Percentiles rank a stretch among this genome's conserved stretches.
These are phyloP conservation scores for Austroboletus niveus DNA, from an alignment of 1,284 basidiomycete genomes.

Conservation along the genomic window DNA sequence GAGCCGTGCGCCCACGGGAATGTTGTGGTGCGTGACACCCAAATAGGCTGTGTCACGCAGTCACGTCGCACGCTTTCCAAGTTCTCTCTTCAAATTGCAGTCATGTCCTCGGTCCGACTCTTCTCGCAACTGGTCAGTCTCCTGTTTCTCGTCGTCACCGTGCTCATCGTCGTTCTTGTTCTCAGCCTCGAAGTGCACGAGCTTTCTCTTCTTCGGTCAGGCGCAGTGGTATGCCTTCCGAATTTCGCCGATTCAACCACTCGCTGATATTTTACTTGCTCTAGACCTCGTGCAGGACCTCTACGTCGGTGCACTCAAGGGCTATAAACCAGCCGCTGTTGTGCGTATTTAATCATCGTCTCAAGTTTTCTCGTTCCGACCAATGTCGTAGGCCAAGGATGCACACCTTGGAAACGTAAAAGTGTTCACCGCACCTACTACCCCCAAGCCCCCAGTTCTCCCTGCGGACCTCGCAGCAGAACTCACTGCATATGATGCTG, in stretches of 20 bases:
- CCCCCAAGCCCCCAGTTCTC: constrained; percentile 68
- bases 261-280: not conserved
- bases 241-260: constrained; percentile 24
- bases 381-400: constrained; percentile 63
- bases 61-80: constrained; percentile 17
- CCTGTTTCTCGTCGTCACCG: not conserved
- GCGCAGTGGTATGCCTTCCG: constrained; percentile 30
- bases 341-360: constrained; percentile 41
- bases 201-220: constrained; percentile 26
- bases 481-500: constrained; percentile 75
- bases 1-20: not conserved
- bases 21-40: constrained; percentile 16
- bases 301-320: constrained; percentile 87
- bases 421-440: constrained; percentile 63
- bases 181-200: constrained; percentile 26
- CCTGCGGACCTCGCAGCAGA: constrained; percentile 82
- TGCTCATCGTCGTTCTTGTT: constrained; percentile 3
- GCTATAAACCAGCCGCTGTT: constrained; percentile 70
- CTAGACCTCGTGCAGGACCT: constrained; percentile 91
- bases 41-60: constrained; percentile 18
- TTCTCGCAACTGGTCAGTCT: constrained; percentile 27
- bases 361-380: not conserved
- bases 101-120: constrained; percentile 32
- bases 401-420: constrained; percentile 83
- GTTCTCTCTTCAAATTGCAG: constrained; percentile 23